Conservation (phyloP, 169 alveolate genomes). For the Toxoplasma gondii region DNA sequence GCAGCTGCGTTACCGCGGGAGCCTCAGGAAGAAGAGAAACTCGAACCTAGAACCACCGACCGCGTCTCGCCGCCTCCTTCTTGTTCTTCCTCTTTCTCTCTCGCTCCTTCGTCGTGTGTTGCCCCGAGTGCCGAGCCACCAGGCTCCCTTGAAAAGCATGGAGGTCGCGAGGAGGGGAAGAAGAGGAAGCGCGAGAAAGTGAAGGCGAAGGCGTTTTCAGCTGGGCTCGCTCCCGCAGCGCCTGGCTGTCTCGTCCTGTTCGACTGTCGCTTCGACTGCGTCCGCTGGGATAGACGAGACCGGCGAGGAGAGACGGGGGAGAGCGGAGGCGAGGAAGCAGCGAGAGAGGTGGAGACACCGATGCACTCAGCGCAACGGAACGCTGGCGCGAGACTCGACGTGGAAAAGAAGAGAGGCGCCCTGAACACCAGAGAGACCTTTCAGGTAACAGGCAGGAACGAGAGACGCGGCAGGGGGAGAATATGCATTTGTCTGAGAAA, state of each 20-base stretch:
- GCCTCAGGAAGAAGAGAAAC: too few species aligned
- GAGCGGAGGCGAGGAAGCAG: neutral
- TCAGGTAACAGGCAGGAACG: neutral
- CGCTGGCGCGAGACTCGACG: neutral
- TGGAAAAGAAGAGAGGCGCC: neutral
- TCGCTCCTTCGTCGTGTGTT: too few species aligned
- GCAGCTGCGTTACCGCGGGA: too few species aligned
- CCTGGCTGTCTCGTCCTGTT: neutral
- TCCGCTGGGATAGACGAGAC: neutral
- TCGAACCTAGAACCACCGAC: too few species aligned
- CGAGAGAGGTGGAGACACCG: too few species aligned
- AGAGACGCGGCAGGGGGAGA: too few species aligned
- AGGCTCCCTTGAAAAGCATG: neutral
- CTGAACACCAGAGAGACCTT: neutral
- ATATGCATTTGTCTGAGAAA: too few species aligned
- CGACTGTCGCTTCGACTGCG: conserved; percentile 1
- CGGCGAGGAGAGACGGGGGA: neutral
- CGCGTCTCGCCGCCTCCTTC: too few species aligned
- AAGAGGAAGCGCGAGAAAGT: neutral
- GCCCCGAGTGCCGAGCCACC: neutral
- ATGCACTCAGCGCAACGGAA: neutral
- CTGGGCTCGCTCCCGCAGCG: neutral
- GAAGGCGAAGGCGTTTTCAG: neutral
- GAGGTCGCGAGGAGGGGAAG: neutral
- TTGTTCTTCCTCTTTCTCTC: too few species aligned